Evolutionary conservation across 768 basidiomycete species (phyloP), one percentile per base, ranked within the genome.

Genomic region (Boletus bicolor): DNA sequence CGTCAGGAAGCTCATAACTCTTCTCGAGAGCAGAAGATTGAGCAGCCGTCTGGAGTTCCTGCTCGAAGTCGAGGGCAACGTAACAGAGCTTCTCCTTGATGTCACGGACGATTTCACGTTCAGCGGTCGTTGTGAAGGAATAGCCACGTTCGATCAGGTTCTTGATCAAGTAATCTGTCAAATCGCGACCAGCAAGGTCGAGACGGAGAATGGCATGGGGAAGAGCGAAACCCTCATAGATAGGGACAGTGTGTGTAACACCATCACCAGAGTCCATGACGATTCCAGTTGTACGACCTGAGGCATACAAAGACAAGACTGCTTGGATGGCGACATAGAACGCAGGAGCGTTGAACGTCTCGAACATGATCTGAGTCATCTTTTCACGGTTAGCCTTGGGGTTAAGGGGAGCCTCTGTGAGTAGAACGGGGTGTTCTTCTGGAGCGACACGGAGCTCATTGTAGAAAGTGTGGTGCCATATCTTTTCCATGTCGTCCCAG

Each of bases 401-500:
- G 76, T 87, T 87, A 34, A 87, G 77, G 28, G 86, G 86, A 45
- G 86, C 85, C 68, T 87, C 85, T 44, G 86, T 87, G 61, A 87
- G 77, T 7, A 87, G 73, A 60, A 87, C 82, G 35, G 85, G 86
- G 73, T 87, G 86, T 67, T 88, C 87, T 69, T 88, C 86, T 10
- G 86, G 86, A 4, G 87, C 86, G 55, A 87, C 86, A 70, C 87
- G 86, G 56, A 88, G 80, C 66, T 87, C 87, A 66, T 88, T 87
- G 76, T 87, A 95, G 76, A 95, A 96, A 34, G 93, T 94, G 79
- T 95, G 93, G 73, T 94, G 92, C 93, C 93, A 96, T 73, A 95
- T 95, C 79, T 95, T 94, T 79, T 96, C 94, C 93, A 95, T 95
- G 76, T 95, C 93, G 67, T 95, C 94, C 94, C 94, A 97, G 85